Conservation (phyloP, 495 filamentous ascomycete genomes). For the Polyplosphaeria fusca region DNA sequence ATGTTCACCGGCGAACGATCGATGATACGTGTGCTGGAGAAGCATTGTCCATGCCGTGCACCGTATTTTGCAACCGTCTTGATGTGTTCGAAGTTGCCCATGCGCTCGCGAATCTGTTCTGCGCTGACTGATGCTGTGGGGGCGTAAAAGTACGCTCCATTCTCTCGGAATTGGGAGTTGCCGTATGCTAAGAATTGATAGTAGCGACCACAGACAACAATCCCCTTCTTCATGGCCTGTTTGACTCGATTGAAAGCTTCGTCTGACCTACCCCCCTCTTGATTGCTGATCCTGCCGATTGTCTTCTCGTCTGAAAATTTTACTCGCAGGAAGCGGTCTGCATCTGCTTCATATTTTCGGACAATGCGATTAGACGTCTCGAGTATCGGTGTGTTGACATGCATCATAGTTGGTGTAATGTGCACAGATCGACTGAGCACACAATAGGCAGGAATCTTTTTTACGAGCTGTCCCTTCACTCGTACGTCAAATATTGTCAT, state of each 20-base stretch:
- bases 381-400: slow-evolving; percentile 69
- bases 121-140: slow-evolving; percentile 58
- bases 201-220: slow-evolving; percentile 72
- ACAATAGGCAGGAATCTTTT: slow-evolving; percentile 66
- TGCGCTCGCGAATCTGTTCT: slow-evolving; percentile 77
- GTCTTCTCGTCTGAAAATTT: slow-evolving; percentile 84
- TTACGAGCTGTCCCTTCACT: slow-evolving; percentile 46
- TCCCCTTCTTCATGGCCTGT: slow-evolving; percentile 70
- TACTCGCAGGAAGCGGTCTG: slow-evolving; percentile 86
- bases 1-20: slow-evolving; percentile 45
- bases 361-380: slow-evolving; percentile 89
- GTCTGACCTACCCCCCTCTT: slow-evolving; percentile 56
- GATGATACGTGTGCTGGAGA: slow-evolving; percentile 83
- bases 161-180: slow-evolving; percentile 91
- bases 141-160: slow-evolving; percentile 87
- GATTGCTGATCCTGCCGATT: slow-evolving; percentile 55
- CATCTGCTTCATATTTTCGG: slow-evolving; percentile 60
- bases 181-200: slow-evolving; percentile 94
- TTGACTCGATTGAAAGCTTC: slow-evolving; percentile 72
- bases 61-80: slow-evolving; percentile 77
- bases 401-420: slow-evolving; percentile 79
- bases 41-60: slow-evolving; percentile 87
- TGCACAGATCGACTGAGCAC: slow-evolving; percentile 69
- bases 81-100: slow-evolving; percentile 82
- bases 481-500: slow-evolving; percentile 66